Evolutionary conservation across 768 basidiomycete species (phyloP).

Genomic region (Antrodiella citrinella): DNA sequence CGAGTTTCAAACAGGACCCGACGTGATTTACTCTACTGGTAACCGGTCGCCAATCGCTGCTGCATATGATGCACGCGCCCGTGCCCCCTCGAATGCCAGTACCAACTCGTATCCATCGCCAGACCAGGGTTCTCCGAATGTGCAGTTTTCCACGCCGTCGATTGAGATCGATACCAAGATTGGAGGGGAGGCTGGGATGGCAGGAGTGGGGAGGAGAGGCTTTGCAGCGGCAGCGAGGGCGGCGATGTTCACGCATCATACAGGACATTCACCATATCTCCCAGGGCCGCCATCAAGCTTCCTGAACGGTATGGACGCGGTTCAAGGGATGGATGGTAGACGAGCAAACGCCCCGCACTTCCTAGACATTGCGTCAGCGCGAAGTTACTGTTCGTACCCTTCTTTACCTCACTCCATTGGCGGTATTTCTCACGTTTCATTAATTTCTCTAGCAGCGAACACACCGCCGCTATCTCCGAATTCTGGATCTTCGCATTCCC

Average conservation of each 20-base stretch:
- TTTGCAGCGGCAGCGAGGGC: constrained; percentile 70
- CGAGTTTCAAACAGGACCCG: constrained; percentile 2
- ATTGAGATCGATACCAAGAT: constrained; percentile 57
- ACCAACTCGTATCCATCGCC: background rate
- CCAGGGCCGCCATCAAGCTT: background rate
- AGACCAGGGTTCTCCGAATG: background rate
- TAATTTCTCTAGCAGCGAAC: constrained; percentile 8
- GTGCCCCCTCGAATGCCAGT: constrained; percentile 1
- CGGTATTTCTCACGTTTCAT: background rate
- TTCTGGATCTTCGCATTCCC: constrained; percentile 19
- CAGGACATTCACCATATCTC: background rate
- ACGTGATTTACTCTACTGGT: constrained; percentile 8
- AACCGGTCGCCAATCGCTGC: constrained; percentile 4
- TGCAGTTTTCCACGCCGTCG: background rate
- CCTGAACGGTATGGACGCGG: constrained; percentile 3
- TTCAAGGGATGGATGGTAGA: constrained; percentile 23
- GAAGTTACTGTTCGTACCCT: constrained; percentile 16
- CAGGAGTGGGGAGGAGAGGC: constrained; percentile 81
- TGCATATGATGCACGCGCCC: background rate
- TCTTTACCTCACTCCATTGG: background rate
- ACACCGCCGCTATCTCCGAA: constrained; percentile 23
- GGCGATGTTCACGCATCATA: constrained; percentile 34
- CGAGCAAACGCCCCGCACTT: constrained; percentile 25
- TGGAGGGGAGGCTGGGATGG: constrained; percentile 81
- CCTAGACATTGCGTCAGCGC: constrained; percentile 21